A percentile compares a stretch with the other conserved stretches of the same genome.
phyloP scores from a whole-genome alignment of 2,329 filamentous ascomycete species.

The Chrysoporthe austroafricana region DNA sequence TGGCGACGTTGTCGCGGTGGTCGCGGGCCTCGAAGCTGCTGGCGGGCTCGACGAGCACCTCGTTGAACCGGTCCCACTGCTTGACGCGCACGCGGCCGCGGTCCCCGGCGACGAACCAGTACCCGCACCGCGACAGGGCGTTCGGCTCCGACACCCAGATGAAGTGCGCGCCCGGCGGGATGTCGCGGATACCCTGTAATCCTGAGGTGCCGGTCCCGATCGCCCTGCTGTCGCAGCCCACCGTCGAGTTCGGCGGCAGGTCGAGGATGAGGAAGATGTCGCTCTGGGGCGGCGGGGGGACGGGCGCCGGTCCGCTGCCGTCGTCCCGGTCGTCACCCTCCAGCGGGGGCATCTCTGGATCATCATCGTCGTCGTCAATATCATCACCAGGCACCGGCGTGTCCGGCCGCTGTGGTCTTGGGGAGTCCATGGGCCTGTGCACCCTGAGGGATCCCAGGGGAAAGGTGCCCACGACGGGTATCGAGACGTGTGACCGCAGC shows the following conservation, averaged over 20 bases:
- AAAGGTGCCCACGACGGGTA: slow-evolving; percentile 44
- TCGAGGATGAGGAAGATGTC: slow-evolving; percentile 58
- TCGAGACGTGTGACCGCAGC: slow-evolving; percentile 41
- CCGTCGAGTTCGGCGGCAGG: slow-evolving; percentile 53
- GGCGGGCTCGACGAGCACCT: slow-evolving; percentile 55
- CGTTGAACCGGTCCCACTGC: slow-evolving; percentile 61
- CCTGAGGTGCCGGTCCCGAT: slow-evolving; percentile 45
- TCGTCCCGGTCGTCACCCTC: slow-evolving; percentile 11
- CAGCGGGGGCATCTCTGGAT: slow-evolving; percentile 23
- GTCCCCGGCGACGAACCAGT: slow-evolving; percentile 54
- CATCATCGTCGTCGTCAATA: not conserved
- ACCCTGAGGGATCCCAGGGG: slow-evolving; percentile 50
- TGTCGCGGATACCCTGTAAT: slow-evolving; percentile 58
- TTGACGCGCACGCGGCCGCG: slow-evolving; percentile 47
- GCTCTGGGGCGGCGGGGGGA: not conserved
- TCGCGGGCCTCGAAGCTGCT: slow-evolving; percentile 49
- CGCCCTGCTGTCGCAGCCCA: slow-evolving; percentile 58
- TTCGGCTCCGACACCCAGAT: slow-evolving; percentile 59
- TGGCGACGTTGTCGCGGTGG: slow-evolving; percentile 46
- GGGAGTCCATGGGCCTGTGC: slow-evolving; percentile 37
- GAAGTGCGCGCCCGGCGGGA: slow-evolving; percentile 62
- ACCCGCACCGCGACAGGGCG: slow-evolving; percentile 57
- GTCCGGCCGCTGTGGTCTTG: slow-evolving; percentile 29
- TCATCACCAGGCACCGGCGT: not conserved
- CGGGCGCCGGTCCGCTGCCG: not conserved